A percentile compares a stretch with the other conserved stretches of the same genome.
Evolutionary conservation across 441 rosid genomes (phyloP).

Genomic region (Eutrema salsugineum): DNA sequence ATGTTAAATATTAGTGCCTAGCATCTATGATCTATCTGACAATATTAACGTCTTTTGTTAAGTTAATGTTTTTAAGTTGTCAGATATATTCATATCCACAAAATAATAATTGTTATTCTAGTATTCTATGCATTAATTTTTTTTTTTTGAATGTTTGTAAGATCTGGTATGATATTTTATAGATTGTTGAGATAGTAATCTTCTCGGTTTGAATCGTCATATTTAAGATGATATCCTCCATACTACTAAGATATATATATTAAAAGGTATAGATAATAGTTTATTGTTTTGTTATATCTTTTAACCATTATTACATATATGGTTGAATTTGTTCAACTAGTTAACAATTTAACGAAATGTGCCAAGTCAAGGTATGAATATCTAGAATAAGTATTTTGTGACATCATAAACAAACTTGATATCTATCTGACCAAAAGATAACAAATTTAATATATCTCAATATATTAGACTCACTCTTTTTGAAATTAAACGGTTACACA

Average conservation of each 20-base stretch:
- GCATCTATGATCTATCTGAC: not conserved
- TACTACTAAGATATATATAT: not conserved
- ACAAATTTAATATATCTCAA: not conserved
- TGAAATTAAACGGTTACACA: not conserved
- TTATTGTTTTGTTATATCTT: not conserved
- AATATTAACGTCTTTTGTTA: not conserved
- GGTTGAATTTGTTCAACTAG: not conserved
- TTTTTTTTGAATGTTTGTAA: not conserved
- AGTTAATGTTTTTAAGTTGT: not conserved
- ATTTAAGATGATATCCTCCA: not conserved
- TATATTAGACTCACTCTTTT: not conserved
- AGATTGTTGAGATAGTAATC: constrained; percentile 11
- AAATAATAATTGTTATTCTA: not conserved
- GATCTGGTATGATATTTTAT: not conserved
- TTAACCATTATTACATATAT: not conserved
- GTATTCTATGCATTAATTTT: not conserved
- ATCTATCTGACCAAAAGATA: not conserved
- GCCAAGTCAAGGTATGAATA: constrained; percentile 22
- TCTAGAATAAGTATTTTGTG: constrained; percentile 2
- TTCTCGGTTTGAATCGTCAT: not conserved
- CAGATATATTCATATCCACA: not conserved
- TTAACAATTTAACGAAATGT: constrained; percentile 2
- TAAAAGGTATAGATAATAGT: not conserved
- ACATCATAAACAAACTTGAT: not conserved
- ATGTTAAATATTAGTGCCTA: not conserved